Evolutionary conservation across 2,329 filamentous ascomycete species (phyloP).

Genomic region (Penicillium sp.): DNA sequence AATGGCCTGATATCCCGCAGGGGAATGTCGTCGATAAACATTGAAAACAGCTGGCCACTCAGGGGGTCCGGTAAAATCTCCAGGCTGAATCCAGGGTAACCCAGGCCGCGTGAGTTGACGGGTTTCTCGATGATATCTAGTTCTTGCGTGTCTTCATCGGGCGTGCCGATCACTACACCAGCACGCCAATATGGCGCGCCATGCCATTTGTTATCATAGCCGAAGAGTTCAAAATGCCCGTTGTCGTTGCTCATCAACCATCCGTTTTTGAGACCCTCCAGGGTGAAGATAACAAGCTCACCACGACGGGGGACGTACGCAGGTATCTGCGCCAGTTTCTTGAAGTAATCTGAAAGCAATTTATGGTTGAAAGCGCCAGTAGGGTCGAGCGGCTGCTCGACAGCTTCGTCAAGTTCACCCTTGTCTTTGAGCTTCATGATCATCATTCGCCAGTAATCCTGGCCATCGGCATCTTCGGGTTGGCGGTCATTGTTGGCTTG

Average conservation of each 20-base stretch:
- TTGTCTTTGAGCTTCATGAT: conserved; percentile 48
- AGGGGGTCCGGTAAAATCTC: conserved; percentile 55
- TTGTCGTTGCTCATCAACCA: conserved; percentile 39
- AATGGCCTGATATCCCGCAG: conserved; percentile 55
- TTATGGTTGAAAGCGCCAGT: conserved; percentile 54
- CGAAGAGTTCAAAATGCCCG: conserved; percentile 34
- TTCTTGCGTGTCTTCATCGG: conserved; percentile 43
- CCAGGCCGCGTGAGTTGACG: conserved; percentile 43
- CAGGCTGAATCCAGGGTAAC: conserved; percentile 54
- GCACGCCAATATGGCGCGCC: conserved; percentile 53
- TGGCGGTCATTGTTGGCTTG: not conserved
- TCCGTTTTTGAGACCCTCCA: conserved; percentile 28
- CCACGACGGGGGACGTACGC: conserved; percentile 54
- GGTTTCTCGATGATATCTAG: conserved; percentile 44
- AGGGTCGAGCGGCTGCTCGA: conserved; percentile 51
- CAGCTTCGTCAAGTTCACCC: conserved; percentile 42
- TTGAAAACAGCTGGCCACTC: conserved; percentile 51
- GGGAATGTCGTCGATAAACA: conserved; percentile 54
- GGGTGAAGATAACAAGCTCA: conserved; percentile 55
- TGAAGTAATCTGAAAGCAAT: conserved; percentile 42
- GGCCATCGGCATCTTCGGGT: conserved; percentile 15
- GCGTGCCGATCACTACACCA: conserved; percentile 53
- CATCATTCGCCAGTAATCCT: conserved; percentile 23
- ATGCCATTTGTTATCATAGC: conserved; percentile 31
- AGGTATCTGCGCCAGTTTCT: conserved; percentile 43